Evolutionary conservation across 2,329 filamentous ascomycete species (phyloP), one percentile per base, ranked within the genome.

Genomic region (Rhytidhysteron rufulum): DNA sequence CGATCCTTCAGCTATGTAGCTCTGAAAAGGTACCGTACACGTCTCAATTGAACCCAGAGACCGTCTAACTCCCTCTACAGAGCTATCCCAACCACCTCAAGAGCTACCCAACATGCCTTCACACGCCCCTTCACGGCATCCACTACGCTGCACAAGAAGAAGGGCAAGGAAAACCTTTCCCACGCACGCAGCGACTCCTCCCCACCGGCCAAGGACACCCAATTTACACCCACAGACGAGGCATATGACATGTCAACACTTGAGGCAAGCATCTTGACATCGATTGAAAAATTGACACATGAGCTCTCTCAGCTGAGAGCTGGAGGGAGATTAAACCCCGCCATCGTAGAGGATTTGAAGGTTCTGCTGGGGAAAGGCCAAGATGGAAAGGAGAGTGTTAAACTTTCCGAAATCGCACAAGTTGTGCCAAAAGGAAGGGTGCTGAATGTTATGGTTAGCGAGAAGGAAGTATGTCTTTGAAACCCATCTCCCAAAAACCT

Each of bases 341-440:
- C 81, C 34, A 59, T 75, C 2, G 67, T 86, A 21, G 83, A 86
- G 60, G 67, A 63, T 16, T 52, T 86, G 39, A 72, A 74, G 27
- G 82, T 86, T n/a, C 67, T 74, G 36, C 53, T 83, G 34, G 71
- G 82, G 42, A 68, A 64, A 34, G 58, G 54, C 22, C 50, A 54
- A 40, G 57, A 54, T n/a, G 56, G 54, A 30, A 78, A 75, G 43
- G 68, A 76, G 43, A 75, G 64, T 2, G 70, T 77, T 35, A 72
- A 67, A 46, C 52, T 87, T 37, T 72, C 75, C 8, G 82, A 85
- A 55, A 55, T 87, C 41, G 83, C 82, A 3, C 82, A 85, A 55
- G 79, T 86, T 13, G 69, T 86, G 29, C 79, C 80, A 0, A 81
- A 82, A 53, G 81, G 82, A 9, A 65, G 82, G 40, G 72, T 72